phyloP scores from a whole-genome alignment of 495 filamentous ascomycete genomes.

The Penicillium subrubescens region DNA sequence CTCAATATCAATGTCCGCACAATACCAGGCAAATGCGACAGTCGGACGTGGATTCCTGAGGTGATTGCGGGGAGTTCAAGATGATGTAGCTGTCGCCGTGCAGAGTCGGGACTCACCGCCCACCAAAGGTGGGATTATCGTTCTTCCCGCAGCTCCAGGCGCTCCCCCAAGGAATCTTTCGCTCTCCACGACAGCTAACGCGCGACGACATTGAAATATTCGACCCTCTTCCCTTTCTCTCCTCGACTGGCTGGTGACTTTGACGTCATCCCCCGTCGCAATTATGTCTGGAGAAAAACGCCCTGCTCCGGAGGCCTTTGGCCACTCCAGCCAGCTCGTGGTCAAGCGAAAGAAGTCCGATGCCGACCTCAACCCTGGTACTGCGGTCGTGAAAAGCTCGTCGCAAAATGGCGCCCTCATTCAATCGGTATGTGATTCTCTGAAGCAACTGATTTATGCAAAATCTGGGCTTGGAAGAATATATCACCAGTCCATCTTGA shows the following conservation, averaged over 20 bases:
- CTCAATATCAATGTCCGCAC: background rate
- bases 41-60: constrained; percentile 10
- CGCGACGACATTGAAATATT: constrained; percentile 3
- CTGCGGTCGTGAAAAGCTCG: constrained; percentile 65
- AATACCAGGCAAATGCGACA: constrained; percentile 16
- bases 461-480: background rate
- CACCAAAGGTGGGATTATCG: constrained; percentile 30
- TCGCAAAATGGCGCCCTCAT: constrained; percentile 73
- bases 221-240: background rate
- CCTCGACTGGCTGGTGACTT: background rate
- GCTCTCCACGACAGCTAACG: constrained; percentile 15
- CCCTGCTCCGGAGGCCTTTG: constrained; percentile 77
- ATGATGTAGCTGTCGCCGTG: constrained; percentile 27
- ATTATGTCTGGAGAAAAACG: constrained; percentile 89
- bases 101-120: constrained; percentile 26
- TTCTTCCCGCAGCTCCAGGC: constrained; percentile 33
- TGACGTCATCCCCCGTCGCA: background rate
- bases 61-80: constrained; percentile 31
- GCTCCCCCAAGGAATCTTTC: constrained; percentile 23
- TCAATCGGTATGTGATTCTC: constrained; percentile 68
- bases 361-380: constrained; percentile 62
- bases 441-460: background rate
- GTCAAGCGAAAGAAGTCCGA: constrained; percentile 85
- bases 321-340: constrained; percentile 71
- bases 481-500: background rate